Percentiles rank a stretch among this genome's conserved stretches.
Conservation (phyloP, 1,139 yeast species). For the Blastobotrys buckinghamii region DNA sequence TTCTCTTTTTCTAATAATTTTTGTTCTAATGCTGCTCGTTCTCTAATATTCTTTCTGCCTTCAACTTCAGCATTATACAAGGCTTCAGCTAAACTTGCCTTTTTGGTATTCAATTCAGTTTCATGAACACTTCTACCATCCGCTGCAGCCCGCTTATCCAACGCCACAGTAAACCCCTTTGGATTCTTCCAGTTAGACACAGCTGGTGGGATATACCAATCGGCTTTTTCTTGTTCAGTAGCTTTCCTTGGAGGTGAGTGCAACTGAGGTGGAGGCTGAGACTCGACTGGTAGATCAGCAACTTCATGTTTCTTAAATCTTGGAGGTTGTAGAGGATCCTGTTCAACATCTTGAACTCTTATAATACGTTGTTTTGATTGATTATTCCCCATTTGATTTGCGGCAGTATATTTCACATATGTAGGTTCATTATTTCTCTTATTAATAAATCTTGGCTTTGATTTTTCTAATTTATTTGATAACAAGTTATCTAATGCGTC, state of each 20-base stretch:
- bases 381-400: constrained; percentile 33
- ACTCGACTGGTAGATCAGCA: constrained; percentile 59
- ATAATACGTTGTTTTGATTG: constrained; percentile 38
- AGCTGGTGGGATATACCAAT: constrained; percentile 89
- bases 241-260: constrained; percentile 48
- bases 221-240: constrained; percentile 70
- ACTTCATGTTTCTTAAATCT: constrained; percentile 70
- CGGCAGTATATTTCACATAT: constrained; percentile 46
- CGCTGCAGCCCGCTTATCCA: constrained; percentile 71
- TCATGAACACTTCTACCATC: constrained; percentile 40
- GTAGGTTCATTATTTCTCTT: constrained; percentile 33
- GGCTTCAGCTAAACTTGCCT: constrained; percentile 63
- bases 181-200: constrained; percentile 96
- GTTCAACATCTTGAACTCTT: constrained; percentile 52
- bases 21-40: constrained; percentile 52
- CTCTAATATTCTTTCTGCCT: constrained; percentile 65
- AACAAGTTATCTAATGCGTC: constrained; percentile 44
- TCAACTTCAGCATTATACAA: constrained; percentile 66
- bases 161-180: constrained; percentile 77
- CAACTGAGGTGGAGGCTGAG: constrained; percentile 48
- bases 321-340: constrained; percentile 87
- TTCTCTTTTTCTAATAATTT: constrained; percentile 51
- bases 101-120: constrained; percentile 50
- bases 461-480: constrained; percentile 32
- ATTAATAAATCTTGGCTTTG: constrained; percentile 29